Base-by-base conservation (phyloP, 2,329 filamentous ascomycete species). In the Aspergillus viridinutans region DNA sequence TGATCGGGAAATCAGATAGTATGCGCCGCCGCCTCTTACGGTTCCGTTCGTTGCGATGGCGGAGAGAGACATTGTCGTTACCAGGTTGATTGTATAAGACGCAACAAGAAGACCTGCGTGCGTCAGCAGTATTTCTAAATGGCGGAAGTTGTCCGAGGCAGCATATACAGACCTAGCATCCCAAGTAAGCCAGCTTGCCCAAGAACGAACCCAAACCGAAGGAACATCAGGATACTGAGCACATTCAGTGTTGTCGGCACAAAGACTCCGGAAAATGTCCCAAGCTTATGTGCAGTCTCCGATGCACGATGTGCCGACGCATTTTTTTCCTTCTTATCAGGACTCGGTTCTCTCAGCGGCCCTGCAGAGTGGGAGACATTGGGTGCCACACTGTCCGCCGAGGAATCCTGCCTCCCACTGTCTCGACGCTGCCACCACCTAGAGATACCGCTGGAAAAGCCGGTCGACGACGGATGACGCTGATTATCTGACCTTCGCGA, bases 1-100 rank as follows among this genome's bases (percentile, higher is more conserved):
- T 48, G 89, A 92, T 59, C 91, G 83, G 6, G 90, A 95, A 56
- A 96, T 95, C 56, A 96, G 79, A 67, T 93, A 96, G 70, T 96
- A 96, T 40, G 91, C 90, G 52, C 91, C 91, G 14, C 91, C 91
- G 14, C 90, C 91, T 65, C 90, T 87, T 55, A 96, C 91, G 49
- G 92, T 92, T 26, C 91, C 91, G 71, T 96, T 96, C 2, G 90
- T 92, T 35, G 91, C 91, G 66, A 96, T 93, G 9, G 91, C 91
- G 4, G 90, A 95, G 29, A 96, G 83, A 2, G 90, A 95, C 67
- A 95, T 85, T 0, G 89, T 90, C 0, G 91, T 95, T 53, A 95
- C 79, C n/a, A 94, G 80, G 69, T 94, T 88, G 64, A 96, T 88
- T 17, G 85, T 75, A 69, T 95, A 96, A n/a, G 89, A 88, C 45